Base-by-base conservation (phyloP, 164 flowering plant species). In the Tinospora cordifolia region DNA sequence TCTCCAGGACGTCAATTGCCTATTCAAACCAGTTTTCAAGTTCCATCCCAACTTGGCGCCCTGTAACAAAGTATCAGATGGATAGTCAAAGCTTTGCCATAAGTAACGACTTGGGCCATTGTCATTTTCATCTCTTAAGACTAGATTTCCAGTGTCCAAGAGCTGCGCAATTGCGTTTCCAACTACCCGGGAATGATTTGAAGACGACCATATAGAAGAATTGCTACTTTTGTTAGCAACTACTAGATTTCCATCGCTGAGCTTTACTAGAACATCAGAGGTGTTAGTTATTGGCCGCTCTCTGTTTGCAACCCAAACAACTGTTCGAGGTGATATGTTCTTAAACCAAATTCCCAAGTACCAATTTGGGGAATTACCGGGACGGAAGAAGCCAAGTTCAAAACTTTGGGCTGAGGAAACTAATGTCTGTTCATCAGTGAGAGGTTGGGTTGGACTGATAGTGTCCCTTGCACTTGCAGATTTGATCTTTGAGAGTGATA, bases 21-120 rank as follows among this genome's bases (percentile, higher is more conserved):
- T 11, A 54, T 54, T 65, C 15, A 30, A 34, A 3, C 39, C 69
- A 8, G 9, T 22, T 8, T 38, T 64, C 21, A 65, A 57, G 25
- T 49, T 41, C 69, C 69, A 65, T 49, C 74, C 68, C 0, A 34
- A 6, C 26, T 49, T 64, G 69, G 65, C 57, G 5, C 54, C 74
- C 4, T 68, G 63, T 65, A 71, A 36, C 21, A 65, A 10, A 1
- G 68, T 63, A 47, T 71, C 57, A 4, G 24, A 34, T 8, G 63
- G 69, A 64, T 65, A 65, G 36, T 71, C 68, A 49, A 71, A 71
- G 41, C 68, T 71, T 46, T 71, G 69, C 74, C 74, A 71, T 6
- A 34, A 0, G 25, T 38, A 64, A 0, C 34, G 27, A 5, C 6
- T 41, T 17, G 60, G 2, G 3, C 44, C 2, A 17, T 34, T 10